Evolutionary conservation across 176 grass and related monocot genomes (phyloP).

Genomic region (Thinopyrum elongatum): DNA sequence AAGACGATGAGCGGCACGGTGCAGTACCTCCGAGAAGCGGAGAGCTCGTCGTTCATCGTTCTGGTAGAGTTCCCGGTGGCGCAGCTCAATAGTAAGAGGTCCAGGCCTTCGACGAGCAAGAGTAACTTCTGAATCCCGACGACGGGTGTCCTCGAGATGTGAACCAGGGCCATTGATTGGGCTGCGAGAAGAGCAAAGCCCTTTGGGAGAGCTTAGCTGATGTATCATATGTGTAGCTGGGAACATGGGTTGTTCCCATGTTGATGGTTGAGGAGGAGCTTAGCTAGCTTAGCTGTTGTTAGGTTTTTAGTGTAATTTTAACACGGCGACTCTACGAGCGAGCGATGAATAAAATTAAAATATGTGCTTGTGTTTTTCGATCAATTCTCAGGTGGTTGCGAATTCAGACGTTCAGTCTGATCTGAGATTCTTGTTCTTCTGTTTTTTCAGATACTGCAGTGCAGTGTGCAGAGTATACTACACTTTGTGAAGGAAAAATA

Average conservation of each 20-base stretch:
- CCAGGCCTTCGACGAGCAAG: slow-evolving; percentile 45
- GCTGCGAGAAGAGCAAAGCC: background rate
- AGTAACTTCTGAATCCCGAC: slow-evolving; percentile 41
- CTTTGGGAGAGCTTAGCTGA: background rate
- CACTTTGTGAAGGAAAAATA: no score
- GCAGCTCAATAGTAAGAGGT: slow-evolving; percentile 47
- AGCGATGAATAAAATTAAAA: slow-evolving; percentile 38
- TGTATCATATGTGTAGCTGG: slow-evolving; percentile 22
- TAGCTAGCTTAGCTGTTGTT: slow-evolving; percentile 18
- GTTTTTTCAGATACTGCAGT: background rate
- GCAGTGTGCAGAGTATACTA: background rate
- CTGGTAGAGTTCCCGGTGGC: slow-evolving; percentile 77
- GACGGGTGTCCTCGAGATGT: no score
- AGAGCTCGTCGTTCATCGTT: slow-evolving; percentile 72
- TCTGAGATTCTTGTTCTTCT: background rate
- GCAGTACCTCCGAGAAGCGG: slow-evolving; percentile 85
- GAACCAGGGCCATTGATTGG: background rate
- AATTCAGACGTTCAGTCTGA: background rate
- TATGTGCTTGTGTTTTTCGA: background rate
- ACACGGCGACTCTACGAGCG: slow-evolving; percentile 22
- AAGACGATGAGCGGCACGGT: slow-evolving; percentile 86
- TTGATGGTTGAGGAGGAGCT: slow-evolving; percentile 5
- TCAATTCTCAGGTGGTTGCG: background rate
- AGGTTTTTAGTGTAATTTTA: slow-evolving; percentile 44
- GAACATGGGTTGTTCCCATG: background rate